Base-by-base conservation (phyloP, 768 basidiomycete species). In the Suillus tomentosus region DNA sequence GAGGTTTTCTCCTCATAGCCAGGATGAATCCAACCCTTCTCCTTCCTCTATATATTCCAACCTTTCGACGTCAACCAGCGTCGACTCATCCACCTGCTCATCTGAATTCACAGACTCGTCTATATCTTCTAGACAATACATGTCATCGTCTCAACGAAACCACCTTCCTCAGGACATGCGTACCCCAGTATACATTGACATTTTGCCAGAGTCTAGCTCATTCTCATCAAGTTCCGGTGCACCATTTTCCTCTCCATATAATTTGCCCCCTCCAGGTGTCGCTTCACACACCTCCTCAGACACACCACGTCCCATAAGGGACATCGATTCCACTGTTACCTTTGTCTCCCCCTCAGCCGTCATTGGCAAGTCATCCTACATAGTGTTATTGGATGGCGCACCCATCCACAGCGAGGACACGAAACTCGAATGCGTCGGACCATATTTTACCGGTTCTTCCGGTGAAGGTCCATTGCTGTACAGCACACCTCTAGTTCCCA, bases 261-360 rank as follows among this genome's bases (percentile, higher is more conserved):
- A 42, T 1, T 37, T 37, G 19, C 22, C 14, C 34, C 40, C n/a
- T 62, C 1, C 42, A 3, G 59, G 63, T 24, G 51, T 40, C 24
- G 13, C 42, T 62, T 11, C 31, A 6, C 60, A 62, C 37, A 17
- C 62, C 36, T 61, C 67, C 39, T 27, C 60, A 9, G 69, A 68
- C 39, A 74, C 78, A 43, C 79, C 86, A 43, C 87, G 88, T 42
- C 82, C 79, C 24, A 77, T 91, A 60, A 76, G 76, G 11, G 75
- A 80, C 51, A 89, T 91, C 66, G 87, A 91, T 68, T 87, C 89
- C 0, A 86, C 86, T 2, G 80, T 91, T 31, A 87, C 89, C n/a
- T 85, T 91, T 65, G 71, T 84, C 31, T 84, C 88, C 4, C 80
- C 74, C 3, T 74, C 79, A 3, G 69, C 78, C 5, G 77, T 88